Conservation (phyloP, 768 basidiomycete species). For the Mycena galericulata region DNA sequence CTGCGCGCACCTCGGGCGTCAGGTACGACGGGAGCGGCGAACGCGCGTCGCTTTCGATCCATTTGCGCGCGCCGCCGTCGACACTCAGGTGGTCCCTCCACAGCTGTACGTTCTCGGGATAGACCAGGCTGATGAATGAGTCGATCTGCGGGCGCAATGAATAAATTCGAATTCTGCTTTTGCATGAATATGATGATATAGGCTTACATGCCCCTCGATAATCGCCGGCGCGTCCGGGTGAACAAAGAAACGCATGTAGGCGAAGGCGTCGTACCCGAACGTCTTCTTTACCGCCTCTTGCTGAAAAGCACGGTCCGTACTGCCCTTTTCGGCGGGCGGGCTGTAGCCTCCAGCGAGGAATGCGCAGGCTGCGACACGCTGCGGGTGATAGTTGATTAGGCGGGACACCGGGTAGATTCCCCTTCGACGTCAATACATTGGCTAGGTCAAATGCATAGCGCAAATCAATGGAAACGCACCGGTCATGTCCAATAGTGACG, state of each 20-base stretch:
- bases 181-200: neutral
- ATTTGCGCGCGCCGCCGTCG: conserved; percentile 49
- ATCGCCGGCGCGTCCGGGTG: conserved; percentile 47
- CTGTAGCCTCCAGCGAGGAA: conserved; percentile 53
- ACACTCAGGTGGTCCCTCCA: conserved; percentile 52
- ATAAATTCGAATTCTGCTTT: too few species aligned
- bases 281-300: neutral
- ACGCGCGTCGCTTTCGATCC: conserved; percentile 46
- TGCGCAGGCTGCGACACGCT: conserved; percentile 54
- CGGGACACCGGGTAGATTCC: conserved; percentile 48
- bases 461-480: neutral
- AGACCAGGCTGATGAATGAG: conserved; percentile 50
- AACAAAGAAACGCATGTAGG: conserved; percentile 17
- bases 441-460: neutral
- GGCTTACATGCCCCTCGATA: conserved; percentile 50
- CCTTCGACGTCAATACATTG: too few species aligned
- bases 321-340: conserved; percentile 38
- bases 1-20: conserved; percentile 44
- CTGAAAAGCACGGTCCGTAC: conserved; percentile 36
- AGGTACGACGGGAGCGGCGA: conserved; percentile 46
- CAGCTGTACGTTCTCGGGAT: conserved; percentile 48
- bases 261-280: conserved; percentile 14
- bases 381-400: conserved; percentile 51
- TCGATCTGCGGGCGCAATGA: too few species aligned
- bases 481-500: conserved; percentile 59